phyloP scores from a whole-genome alignment of 2,329 filamentous ascomycete species.

The Coleophoma crateriformis region DNA sequence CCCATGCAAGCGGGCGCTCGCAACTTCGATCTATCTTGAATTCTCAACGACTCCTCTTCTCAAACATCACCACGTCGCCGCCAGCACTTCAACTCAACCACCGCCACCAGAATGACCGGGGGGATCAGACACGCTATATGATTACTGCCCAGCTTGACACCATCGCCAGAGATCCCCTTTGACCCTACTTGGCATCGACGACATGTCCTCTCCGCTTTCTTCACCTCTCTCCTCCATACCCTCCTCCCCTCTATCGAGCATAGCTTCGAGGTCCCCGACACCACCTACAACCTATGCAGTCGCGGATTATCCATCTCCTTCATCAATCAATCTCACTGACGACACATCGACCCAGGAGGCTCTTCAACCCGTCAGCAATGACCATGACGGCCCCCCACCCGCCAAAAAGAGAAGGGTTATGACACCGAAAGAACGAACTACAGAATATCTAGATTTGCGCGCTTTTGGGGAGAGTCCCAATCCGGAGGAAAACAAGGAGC shows the following conservation, averaged over 20 bases:
- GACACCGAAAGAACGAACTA: slow-evolving; percentile 64
- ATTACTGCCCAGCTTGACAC: too few relatives aligned
- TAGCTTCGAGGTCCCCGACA: slow-evolving; percentile 29
- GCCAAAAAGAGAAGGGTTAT: slow-evolving; percentile 70
- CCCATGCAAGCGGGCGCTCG: neutral
- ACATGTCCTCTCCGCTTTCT: neutral
- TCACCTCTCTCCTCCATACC: neutral
- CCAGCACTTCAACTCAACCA: neutral
- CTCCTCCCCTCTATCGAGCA: slow-evolving; percentile 28
- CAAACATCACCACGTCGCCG: neutral
- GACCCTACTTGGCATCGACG: neutral
- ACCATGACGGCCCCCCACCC: slow-evolving; percentile 57
- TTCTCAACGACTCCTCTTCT: slow-evolving; percentile 1
- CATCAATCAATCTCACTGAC: slow-evolving; percentile 20
- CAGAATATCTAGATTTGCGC: slow-evolving; percentile 73
- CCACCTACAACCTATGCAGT: slow-evolving; percentile 7
- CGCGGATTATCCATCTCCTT: slow-evolving; percentile 25
- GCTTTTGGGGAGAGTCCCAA: slow-evolving; percentile 36
- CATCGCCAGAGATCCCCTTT: too few relatives aligned
- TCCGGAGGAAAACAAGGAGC: slow-evolving; percentile 43
- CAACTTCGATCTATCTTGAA: neutral
- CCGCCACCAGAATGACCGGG: neutral
- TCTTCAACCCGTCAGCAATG: slow-evolving; percentile 13
- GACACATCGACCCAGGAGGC: slow-evolving; percentile 11
- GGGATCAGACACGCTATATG: neutral